Conservation (phyloP, 352 stramenopile genomes). For the Peronospora farinosa region DNA sequence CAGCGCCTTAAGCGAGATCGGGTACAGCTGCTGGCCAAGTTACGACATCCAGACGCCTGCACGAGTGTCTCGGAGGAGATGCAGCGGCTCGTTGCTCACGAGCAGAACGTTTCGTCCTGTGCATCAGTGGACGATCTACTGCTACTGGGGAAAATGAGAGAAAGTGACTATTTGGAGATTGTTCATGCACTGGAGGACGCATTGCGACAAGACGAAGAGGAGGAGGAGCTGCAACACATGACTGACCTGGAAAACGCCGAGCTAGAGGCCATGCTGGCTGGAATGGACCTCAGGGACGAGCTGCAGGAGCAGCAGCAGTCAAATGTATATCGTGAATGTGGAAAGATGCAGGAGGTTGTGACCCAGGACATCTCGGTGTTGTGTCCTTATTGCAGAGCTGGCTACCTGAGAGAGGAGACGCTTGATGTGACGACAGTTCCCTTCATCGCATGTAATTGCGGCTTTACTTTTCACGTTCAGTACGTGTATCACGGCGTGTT, state of each 20-base stretch:
- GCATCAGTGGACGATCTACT: constrained; percentile 65
- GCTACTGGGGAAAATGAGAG: constrained; percentile 42
- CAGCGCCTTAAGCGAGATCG: constrained; percentile 61
- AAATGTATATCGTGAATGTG: neutral
- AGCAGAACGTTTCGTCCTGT: constrained; percentile 22
- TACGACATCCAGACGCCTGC: constrained; percentile 45
- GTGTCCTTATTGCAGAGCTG: constrained; percentile 47
- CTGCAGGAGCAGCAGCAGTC: constrained; percentile 3
- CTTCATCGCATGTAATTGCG: constrained; percentile 41
- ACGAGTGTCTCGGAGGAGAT: constrained; percentile 56
- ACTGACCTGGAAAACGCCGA: constrained; percentile 63
- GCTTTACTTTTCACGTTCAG: constrained; percentile 45
- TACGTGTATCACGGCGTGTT: constrained; percentile 46
- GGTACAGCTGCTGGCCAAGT: constrained; percentile 47
- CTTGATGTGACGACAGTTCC: constrained; percentile 5
- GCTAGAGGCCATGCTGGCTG: constrained; percentile 60
- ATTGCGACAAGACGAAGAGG: constrained; percentile 42
- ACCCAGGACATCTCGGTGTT: constrained; percentile 9
- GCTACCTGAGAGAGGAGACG: constrained; percentile 28
- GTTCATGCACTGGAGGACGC: constrained; percentile 67
- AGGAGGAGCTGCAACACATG: constrained; percentile 47
- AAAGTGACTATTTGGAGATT: constrained; percentile 73
- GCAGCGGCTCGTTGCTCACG: constrained; percentile 45
- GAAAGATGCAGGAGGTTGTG: neutral
- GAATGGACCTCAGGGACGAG: constrained; percentile 39